Conservation (phyloP, 2,329 filamentous ascomycete species). For the Aureobasidium pullulans region DNA sequence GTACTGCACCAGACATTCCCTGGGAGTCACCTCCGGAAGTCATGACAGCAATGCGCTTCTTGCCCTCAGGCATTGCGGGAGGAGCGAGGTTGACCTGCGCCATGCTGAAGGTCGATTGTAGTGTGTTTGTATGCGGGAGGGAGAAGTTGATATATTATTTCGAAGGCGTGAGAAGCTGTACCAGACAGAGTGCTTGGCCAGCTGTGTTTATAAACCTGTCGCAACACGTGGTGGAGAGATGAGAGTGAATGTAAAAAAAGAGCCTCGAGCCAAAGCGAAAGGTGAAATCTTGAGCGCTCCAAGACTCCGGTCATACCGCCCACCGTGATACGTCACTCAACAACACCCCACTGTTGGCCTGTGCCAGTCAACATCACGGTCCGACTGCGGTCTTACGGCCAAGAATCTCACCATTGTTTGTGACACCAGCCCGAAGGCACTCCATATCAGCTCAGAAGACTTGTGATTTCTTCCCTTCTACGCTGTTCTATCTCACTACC, state of each 20-base stretch:
- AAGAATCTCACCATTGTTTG: constrained; percentile 7
- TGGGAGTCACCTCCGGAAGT: constrained; percentile 91
- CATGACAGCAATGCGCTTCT: constrained; percentile 75
- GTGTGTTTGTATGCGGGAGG: background rate
- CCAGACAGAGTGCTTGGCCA: constrained; percentile 1
- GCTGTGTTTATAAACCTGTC: background rate
- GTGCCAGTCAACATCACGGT: constrained; percentile 11
- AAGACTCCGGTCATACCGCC: constrained; percentile 2
- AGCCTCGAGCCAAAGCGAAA: background rate
- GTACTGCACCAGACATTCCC: constrained; percentile 88
- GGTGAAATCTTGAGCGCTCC: constrained; percentile 6
- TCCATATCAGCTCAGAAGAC: background rate
- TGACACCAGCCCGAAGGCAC: background rate
- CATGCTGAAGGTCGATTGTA: constrained; percentile 7
- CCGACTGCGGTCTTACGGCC: constrained; percentile 4
- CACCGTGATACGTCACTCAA: constrained; percentile 4
- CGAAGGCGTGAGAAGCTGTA: constrained; percentile 1
- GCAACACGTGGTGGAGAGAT: constrained; percentile 9
- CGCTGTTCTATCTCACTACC: background rate
- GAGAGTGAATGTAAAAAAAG: constrained; percentile 6
- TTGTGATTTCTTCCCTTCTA: background rate
- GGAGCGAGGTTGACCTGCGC: constrained; percentile 15
- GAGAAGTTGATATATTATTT: background rate
- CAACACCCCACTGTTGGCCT: background rate
- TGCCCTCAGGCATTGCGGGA: constrained; percentile 21